Conservation (phyloP, 371 early-diverging fungal species). For the Mortierella sp. region DNA sequence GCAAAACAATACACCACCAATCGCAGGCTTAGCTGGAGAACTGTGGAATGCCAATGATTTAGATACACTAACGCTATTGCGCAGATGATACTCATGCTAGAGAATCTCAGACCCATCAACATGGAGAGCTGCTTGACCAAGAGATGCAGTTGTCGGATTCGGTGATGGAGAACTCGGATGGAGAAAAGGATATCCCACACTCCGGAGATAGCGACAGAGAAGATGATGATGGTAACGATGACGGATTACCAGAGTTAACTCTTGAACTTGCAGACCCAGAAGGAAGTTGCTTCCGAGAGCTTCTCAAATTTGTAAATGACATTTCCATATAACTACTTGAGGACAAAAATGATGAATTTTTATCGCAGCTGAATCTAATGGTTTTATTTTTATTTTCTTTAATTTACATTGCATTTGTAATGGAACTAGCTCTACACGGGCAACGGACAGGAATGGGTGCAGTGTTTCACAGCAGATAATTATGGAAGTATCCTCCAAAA, state of each 20-base stretch:
- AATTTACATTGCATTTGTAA: too few species aligned
- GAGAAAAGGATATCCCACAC: background rate
- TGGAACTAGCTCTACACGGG: conserved; percentile 39
- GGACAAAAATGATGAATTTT: too few species aligned
- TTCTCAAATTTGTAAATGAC: too few species aligned
- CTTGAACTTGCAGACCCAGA: conserved; percentile 24
- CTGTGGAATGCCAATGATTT: too few species aligned
- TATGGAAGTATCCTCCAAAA: conserved; percentile 31
- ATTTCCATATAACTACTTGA: too few species aligned
- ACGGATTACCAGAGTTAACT: conserved; percentile 11
- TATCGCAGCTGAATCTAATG: too few species aligned
- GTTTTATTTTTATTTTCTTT: conserved; percentile 3
- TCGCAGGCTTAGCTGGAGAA: background rate
- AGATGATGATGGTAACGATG: conserved; percentile 10
- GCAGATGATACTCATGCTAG: background rate
- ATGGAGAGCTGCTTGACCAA: background rate
- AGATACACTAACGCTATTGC: background rate
- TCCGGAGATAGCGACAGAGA: background rate
- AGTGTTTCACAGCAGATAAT: conserved; percentile 20
- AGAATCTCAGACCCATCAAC: too few species aligned
- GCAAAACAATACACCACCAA: too few species aligned
- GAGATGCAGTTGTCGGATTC: background rate
- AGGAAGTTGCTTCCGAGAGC: conserved; percentile 31
- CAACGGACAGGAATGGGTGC: conserved; percentile 16
- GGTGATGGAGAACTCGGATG: background rate